Evolutionary conservation across 441 rosid species (phyloP).

Genomic region (Gossypium davidsonii): DNA sequence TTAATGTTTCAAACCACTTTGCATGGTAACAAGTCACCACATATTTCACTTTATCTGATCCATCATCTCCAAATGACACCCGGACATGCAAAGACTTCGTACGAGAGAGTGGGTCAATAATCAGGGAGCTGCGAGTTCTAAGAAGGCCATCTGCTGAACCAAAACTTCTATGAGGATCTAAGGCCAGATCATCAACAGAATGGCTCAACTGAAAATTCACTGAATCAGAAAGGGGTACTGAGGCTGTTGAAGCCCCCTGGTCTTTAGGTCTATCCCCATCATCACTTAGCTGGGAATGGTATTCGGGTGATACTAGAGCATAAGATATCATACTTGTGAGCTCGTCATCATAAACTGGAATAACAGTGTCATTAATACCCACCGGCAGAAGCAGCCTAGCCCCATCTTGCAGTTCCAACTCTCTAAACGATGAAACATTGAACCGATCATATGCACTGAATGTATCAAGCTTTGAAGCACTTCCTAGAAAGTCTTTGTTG

Average conservation of each 20-base stretch:
- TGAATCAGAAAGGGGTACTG: constrained; percentile 40
- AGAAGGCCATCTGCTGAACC: constrained; percentile 59
- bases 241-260: constrained; percentile 40
- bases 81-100: constrained; percentile 67
- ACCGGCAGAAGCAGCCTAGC: constrained; percentile 72
- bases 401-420: constrained; percentile 57
- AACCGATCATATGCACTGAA: constrained; percentile 63
- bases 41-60: constrained; percentile 72
- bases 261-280: constrained; percentile 41
- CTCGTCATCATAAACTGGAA: constrained; percentile 82
- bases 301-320: constrained; percentile 66
- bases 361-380: constrained; percentile 66
- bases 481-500: constrained; percentile 54
- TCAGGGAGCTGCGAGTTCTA: constrained; percentile 54
- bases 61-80: constrained; percentile 68
- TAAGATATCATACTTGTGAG: constrained; percentile 91
- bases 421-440: constrained; percentile 62
- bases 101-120: constrained; percentile 55
- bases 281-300: constrained; percentile 44
- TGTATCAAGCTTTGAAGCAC: constrained; percentile 66
- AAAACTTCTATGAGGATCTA: constrained; percentile 50
- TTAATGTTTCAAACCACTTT: constrained; percentile 73
- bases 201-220: constrained; percentile 25
- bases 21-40: constrained; percentile 86
- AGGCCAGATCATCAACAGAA: constrained; percentile 47